Base-by-base conservation (phyloP, 164 flowering plant genomes). In the Piper longum region DNA sequence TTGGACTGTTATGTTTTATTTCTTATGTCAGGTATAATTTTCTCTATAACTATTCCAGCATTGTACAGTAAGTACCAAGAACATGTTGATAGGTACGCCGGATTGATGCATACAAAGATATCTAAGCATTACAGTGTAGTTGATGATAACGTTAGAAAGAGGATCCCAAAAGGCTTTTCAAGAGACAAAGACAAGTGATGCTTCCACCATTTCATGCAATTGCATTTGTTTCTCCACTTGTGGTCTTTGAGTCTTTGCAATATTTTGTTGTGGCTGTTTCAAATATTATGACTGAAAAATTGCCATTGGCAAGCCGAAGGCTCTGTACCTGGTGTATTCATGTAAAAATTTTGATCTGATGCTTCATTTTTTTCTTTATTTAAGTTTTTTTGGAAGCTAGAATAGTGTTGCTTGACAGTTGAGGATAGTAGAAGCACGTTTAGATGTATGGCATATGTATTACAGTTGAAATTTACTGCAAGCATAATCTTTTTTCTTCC, bases 31-130 rank as follows among this genome's bases (percentile, higher is more conserved):
- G 98, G 96, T 63, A 79, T 83, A 36, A 79, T 88, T 51, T 17
- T 85, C 12, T 83, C 83, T 6, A 77, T 92, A 17, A 92, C 96
- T 45, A 40, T 92, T 48, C 96, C 96, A 43, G 98, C 85, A 36
- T 65, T 92, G 76, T 92, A 89, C 79, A 78, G 77, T 77, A 86
- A 70, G 77, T 81, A 78, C 64, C 77, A 82, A 67, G 79, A 74
- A 26, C 81, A 14, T 36, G 83, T 89, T 44, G 95, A 87, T 72
- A 78, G 75, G 48, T 87, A 69, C 73, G 85, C 81, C 57, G 96
- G 95, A 57, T 18, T 78, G 64, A 75, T 86, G 69, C 91, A 80
- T 67, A 68, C 57, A 60, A 74, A 80, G 57, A 70, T 92, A 58
- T 81, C 90, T 7, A 81, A 71, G 74, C 91, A 85, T 61, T 89